Conservation (phyloP, 805 yeast species). For the Cyberlindnera americana region DNA sequence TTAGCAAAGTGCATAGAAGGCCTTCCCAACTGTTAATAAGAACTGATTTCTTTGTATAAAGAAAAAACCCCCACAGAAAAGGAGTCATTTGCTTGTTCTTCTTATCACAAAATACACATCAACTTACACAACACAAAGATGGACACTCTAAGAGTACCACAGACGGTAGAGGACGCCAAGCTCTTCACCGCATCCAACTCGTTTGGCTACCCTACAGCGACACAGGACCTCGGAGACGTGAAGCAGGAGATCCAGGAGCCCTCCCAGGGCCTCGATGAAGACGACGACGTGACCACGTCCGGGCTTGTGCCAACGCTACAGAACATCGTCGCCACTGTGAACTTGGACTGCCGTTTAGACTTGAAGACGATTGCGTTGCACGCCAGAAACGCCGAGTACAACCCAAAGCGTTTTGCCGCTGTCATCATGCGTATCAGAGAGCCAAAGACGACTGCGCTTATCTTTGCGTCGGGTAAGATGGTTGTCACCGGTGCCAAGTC, state of each 20-base stretch:
- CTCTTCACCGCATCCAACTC: conserved; percentile 27
- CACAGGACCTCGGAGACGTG: conserved; percentile 25
- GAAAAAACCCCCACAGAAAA: no score
- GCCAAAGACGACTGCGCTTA: conserved; percentile 96
- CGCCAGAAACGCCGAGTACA: conserved; percentile 98
- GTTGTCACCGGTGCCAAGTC: conserved; percentile 99
- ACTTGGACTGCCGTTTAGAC: conserved; percentile 92
- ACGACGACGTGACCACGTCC: conserved; percentile 73
- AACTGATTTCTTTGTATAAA: no score
- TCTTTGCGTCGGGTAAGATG: conserved; percentile 98
- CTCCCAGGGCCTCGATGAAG: conserved; percentile 17
- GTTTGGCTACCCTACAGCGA: conserved; percentile 28
- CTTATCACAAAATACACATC: conserved; percentile 1
- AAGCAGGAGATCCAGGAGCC: conserved; percentile 17
- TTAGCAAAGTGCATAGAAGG: no score
- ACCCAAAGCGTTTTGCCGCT: conserved; percentile 98
- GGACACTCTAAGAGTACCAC: conserved; percentile 29
- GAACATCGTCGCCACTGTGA: conserved; percentile 97
- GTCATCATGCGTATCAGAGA: conserved; percentile 99
- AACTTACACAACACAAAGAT: conserved; percentile 9
- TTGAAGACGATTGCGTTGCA: conserved; percentile 96
- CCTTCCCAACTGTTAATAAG: no score
- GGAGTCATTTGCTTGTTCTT: conserved; percentile 12
- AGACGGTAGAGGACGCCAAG: conserved; percentile 29
- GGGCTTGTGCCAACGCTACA: conserved; percentile 94